These are phyloP conservation scores for Arthrinium puccinioides DNA, from an alignment of 2,329 filamentous ascomycete genomes.

Conservation along the genomic window DNA sequence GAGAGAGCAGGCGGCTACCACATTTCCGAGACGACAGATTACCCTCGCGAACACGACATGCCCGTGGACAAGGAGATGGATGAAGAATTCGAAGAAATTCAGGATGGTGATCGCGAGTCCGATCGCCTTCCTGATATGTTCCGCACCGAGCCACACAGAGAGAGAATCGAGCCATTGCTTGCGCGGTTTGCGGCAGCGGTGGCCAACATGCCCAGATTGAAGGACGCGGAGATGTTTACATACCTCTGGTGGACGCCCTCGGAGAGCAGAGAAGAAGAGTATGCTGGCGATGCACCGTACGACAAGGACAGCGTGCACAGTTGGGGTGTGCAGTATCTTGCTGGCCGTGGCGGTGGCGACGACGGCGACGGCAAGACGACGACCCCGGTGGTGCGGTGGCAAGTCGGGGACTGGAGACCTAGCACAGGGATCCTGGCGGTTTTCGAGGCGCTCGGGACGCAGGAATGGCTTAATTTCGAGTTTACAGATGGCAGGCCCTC, in stretches of 20 bases:
- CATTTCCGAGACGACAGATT: conserved; percentile 13
- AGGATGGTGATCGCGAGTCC: conserved; percentile 5
- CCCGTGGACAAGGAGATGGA: conserved; percentile 8
- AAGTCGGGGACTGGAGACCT: conserved; percentile 17
- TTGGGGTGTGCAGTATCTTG: conserved; percentile 13
- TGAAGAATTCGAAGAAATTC: conserved; percentile 5
- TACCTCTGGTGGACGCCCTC: conserved; percentile 14
- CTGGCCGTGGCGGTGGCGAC: conserved; percentile 6
- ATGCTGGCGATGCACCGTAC: conserved; percentile 1
- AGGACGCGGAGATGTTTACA: conserved; percentile 16
- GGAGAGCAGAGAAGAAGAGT: conserved; percentile 6
- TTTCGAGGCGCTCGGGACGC: conserved; percentile 12
- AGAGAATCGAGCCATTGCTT: conserved; percentile 15
- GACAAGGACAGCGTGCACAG: conserved; percentile 4
- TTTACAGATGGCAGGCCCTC: conserved; percentile 1
- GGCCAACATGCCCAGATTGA: conserved; percentile 13
- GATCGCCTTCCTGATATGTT: conserved; percentile 12
- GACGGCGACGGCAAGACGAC: background rate
- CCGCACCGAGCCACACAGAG: conserved; percentile 11
- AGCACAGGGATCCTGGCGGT: conserved; percentile 9
- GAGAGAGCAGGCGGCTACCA: conserved; percentile 7
- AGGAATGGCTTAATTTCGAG: conserved; percentile 14
- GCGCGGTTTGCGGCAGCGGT: conserved; percentile 13
- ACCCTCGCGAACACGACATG: conserved; percentile 10
- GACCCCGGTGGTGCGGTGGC: conserved; percentile 12